Conservation (phyloP, 2,329 filamentous ascomycete genomes). For the Calonectria hongkongensis region DNA sequence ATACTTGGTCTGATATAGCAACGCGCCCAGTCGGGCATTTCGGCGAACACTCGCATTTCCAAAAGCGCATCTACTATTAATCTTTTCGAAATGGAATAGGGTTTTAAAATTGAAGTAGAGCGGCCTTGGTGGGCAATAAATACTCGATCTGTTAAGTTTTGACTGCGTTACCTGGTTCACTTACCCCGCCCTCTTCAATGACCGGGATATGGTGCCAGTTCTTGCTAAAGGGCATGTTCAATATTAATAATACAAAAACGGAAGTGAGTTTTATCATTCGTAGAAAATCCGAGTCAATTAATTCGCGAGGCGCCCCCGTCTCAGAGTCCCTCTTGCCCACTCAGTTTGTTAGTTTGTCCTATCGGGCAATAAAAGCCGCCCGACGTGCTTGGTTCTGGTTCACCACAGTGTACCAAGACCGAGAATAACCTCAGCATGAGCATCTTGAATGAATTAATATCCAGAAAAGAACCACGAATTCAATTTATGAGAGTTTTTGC, state of each 20-base stretch:
- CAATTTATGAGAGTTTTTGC: constrained; percentile 75
- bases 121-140: neutral
- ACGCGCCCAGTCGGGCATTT: no score
- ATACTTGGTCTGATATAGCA: no score
- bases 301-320: neutral
- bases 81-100: no score
- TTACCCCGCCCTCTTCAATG: neutral
- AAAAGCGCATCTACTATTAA: no score
- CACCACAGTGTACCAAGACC: neutral
- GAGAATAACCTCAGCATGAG: neutral
- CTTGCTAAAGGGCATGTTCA: neutral
- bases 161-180: neutral
- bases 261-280: neutral
- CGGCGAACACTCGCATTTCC: no score
- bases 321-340: neutral
- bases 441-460: neutral
- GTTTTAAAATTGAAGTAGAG: no score
- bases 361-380: constrained; percentile 1
- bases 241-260: neutral
- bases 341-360: neutral
- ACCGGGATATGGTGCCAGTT: no score
- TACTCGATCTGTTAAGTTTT: neutral
- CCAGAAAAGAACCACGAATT: constrained; percentile 29
- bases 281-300: neutral
- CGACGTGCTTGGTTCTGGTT: neutral